Evolutionary conservation across 208 protist genomes (phyloP), one percentile per base, ranked within the genome.

Genomic region (Balamuthia mandrillaris): DNA sequence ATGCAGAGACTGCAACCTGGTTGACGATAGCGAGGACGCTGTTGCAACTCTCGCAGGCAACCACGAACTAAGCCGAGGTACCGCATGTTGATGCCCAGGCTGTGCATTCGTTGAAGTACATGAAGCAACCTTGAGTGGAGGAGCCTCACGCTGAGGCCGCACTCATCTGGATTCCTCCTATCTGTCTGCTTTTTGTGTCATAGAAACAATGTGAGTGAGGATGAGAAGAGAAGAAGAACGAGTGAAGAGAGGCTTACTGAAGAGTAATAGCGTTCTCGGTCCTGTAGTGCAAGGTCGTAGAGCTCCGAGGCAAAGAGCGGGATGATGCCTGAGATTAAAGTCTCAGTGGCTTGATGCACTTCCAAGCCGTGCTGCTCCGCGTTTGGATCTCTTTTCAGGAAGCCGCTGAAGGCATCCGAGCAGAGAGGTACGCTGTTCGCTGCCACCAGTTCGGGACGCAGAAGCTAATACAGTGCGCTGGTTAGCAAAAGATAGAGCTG

Each of bases 351-450:
- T 29, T 52, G 41, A 9, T 44, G 35, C 41, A 75, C 66, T 29
- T 75, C 66, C 41, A 54, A 37, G 66, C 52, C 52, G 42, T 75
- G 66, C 42, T 75, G 21, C 21, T 41, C 6, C 35, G 52, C 31
- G 66, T 75, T 47, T 24, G 66, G 66, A 31, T 75, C 66, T 10
- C 52, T 12, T 1, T 44, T 37, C 66, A 81, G 27, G 49, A 44
- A 81, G 3, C 56, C 37, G 0, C 49, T 81, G 37, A 51, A 81
- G 51, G 74, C 74, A 63, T 81, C 74, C n/a, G 49, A 63, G 74
- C 74, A 81, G 10, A 81, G 52, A 4, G 74, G 74, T 37, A 81
- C 7, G 37, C 31, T 33, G 37, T 81, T 63, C 33, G 35, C 21
- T 37, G 42, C 37, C 49, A 63, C 74, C 16, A 81, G 52, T 51